Conservation (phyloP, 2,329 filamentous ascomycete genomes). For the Nothopassalora personata region DNA sequence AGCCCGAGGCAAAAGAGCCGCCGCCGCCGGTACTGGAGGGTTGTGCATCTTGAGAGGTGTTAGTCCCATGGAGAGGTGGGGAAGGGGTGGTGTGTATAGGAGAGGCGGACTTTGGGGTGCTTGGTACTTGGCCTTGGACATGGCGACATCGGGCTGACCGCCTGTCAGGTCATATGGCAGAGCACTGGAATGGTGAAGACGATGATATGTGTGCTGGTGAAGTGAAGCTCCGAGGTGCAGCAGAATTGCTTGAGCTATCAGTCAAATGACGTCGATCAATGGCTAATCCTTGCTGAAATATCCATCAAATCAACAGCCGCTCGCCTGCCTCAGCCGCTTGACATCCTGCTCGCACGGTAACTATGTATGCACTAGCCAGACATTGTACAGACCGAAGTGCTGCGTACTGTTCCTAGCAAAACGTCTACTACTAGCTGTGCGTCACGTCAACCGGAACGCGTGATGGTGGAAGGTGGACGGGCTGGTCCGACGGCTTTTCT, state of each 20-base stretch:
- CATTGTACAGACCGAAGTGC: no score
- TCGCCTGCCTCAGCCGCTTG: no score
- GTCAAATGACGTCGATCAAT: conserved; percentile 4
- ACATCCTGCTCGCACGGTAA: no score
- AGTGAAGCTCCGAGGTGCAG: neutral
- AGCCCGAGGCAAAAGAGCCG: conserved; percentile 80
- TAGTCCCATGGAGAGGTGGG: neutral
- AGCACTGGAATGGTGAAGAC: neutral
- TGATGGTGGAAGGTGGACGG: no score
- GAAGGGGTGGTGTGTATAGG: neutral
- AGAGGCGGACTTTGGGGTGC: conserved; percentile 25
- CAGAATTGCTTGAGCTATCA: neutral
- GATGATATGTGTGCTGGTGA: neutral
- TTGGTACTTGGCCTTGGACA: conserved; percentile 34
- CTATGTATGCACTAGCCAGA: no score
- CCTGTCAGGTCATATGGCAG: neutral
- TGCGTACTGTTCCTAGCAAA: no score
- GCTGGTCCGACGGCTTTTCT: no score
- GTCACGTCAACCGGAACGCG: no score
- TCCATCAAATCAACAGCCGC: no score
- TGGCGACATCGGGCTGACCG: conserved; percentile 5
- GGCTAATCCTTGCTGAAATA: neutral
- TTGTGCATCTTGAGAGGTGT: conserved; percentile 17
- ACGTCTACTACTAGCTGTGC: no score
- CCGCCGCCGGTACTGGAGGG: conserved; percentile 15